A percentile compares a stretch with the other conserved stretches of the same genome.
Evolutionary conservation across 352 stramenopile genomes (phyloP).

Genomic region (Phytophthora pistaciae): DNA sequence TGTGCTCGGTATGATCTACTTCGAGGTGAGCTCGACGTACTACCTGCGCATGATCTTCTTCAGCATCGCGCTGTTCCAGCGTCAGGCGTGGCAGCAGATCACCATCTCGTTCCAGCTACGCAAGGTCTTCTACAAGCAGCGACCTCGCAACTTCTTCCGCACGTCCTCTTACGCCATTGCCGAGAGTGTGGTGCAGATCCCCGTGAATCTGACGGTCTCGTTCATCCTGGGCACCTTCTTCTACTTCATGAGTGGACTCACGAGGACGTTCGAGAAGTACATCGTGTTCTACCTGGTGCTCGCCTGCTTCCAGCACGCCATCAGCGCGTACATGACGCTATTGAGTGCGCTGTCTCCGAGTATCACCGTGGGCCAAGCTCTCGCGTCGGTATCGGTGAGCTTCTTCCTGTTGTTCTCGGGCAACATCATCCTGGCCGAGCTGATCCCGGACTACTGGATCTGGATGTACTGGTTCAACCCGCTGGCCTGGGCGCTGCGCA

Average conservation of each 20-base stretch:
- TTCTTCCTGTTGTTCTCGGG: slow-evolving; percentile 80
- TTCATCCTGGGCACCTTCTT: slow-evolving; percentile 74
- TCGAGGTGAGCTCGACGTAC: slow-evolving; percentile 58
- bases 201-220: slow-evolving; percentile 72
- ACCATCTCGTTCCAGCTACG: slow-evolving; percentile 78
- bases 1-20: slow-evolving; percentile 81
- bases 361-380: slow-evolving; percentile 59
- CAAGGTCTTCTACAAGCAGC: slow-evolving; percentile 92
- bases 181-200: slow-evolving; percentile 59
- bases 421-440: slow-evolving; percentile 72
- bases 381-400: slow-evolving; percentile 58
- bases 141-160: slow-evolving; percentile 90
- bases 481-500: slow-evolving; percentile 63
- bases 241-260: slow-evolving; percentile 93
- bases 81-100: slow-evolving; percentile 78
- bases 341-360: slow-evolving; percentile 61
- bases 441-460: slow-evolving; percentile 79
- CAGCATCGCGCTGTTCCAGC: slow-evolving; percentile 72
- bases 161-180: slow-evolving; percentile 85
- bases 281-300: slow-evolving; percentile 84
- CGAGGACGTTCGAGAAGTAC: slow-evolving; percentile 64
- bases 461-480: slow-evolving; percentile 86
- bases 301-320: slow-evolving; percentile 79
- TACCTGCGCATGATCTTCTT: slow-evolving; percentile 85
- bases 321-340: slow-evolving; percentile 72